phyloP scores from a whole-genome alignment of 2,329 filamentous ascomycete genomes.

The Pestalotiopsis fici region DNA sequence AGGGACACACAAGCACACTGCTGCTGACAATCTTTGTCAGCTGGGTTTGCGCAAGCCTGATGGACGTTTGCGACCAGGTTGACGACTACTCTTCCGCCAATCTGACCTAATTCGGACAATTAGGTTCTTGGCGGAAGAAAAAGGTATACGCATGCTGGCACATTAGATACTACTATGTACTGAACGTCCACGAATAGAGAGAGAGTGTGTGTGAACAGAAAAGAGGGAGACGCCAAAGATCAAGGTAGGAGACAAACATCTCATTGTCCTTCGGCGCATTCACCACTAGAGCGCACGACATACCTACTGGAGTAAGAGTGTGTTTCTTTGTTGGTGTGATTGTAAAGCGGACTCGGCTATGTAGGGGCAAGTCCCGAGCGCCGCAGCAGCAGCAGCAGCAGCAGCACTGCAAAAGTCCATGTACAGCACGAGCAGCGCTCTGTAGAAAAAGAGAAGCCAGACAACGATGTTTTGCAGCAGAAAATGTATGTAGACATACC shows the following conservation, averaged over 20 bases:
- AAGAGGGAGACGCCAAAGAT: background rate
- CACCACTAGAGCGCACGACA: background rate
- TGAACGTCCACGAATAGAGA: no score
- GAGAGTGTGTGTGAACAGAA: no score
- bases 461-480: background rate
- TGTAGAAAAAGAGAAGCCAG: background rate
- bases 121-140: background rate
- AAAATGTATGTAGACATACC: background rate
- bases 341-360: background rate
- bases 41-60: slow-evolving; percentile 9
- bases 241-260: background rate
- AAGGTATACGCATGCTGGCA: background rate
- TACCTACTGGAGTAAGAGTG: slow-evolving; percentile 3
- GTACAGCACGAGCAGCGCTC: background rate
- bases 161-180: background rate
- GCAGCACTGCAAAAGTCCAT: no score
- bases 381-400: background rate
- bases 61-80: background rate
- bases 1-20: background rate
- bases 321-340: background rate
- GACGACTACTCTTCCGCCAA: slow-evolving; percentile 6
- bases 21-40: background rate
- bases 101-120: background rate
- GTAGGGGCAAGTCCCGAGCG: background rate
- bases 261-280: background rate